A percentile compares a stretch with the other conserved stretches of the same genome.
phyloP scores from a whole-genome alignment of 352 stramenopile species.

The Pythium pectinolyticum region DNA sequence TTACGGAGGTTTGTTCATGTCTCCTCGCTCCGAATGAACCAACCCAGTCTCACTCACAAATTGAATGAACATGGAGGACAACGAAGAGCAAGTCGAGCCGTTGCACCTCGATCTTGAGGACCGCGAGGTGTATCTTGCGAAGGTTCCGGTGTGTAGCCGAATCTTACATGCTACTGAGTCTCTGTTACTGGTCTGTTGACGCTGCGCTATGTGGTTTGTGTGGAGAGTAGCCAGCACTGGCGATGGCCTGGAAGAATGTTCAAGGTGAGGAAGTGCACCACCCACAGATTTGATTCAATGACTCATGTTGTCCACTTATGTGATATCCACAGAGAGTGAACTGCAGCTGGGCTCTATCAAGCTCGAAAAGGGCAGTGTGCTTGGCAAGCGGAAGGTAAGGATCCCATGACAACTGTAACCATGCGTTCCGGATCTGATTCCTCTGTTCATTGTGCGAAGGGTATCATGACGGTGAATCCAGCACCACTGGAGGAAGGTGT shows the following conservation, averaged over 20 bases:
- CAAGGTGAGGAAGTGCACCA: constrained; percentile 62
- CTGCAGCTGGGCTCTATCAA: constrained; percentile 84
- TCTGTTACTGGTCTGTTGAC: neutral
- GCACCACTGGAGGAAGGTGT: constrained; percentile 71
- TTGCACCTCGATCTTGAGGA: constrained; percentile 86
- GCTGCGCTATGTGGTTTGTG: constrained; percentile 3
- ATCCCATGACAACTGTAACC: too few relatives aligned
- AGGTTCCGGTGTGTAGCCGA: constrained; percentile 68
- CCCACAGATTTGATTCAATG: too few relatives aligned
- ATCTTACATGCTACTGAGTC: constrained; percentile 2
- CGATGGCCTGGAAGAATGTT: constrained; percentile 79
- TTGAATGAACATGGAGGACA: constrained; percentile 65
- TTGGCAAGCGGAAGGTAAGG: constrained; percentile 71
- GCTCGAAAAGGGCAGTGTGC: constrained; percentile 69
- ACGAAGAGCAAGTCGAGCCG: constrained; percentile 89
- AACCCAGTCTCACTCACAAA: neutral
- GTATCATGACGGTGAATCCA: constrained; percentile 76
- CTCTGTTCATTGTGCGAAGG: constrained; percentile 32
- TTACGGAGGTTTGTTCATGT: neutral
- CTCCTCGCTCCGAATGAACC: constrained; percentile 8
- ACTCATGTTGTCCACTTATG: too few relatives aligned
- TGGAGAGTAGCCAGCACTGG: constrained; percentile 57
- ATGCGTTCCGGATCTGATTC: too few relatives aligned
- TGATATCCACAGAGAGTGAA: constrained; percentile 68
- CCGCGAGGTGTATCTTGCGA: constrained; percentile 85